phyloP scores from a whole-genome alignment of 1,139 yeast genomes.

The Taiozyma sp. region DNA sequence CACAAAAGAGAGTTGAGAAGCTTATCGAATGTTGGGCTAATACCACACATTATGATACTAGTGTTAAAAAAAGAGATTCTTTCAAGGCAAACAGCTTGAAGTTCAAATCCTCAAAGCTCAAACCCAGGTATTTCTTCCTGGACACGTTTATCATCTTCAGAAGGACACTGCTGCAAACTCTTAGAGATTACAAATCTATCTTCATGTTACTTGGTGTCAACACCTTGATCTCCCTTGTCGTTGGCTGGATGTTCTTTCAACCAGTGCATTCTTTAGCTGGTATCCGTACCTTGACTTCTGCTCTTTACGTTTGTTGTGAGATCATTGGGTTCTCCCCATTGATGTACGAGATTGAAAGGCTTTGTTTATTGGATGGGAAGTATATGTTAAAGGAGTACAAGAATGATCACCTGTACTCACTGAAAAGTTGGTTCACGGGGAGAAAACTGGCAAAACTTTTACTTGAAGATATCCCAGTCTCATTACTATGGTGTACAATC shows the following conservation, averaged over 20 bases:
- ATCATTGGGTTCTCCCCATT: conserved; percentile 61
- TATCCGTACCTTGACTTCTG: conserved; percentile 58
- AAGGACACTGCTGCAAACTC: conserved; percentile 53
- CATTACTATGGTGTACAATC: conserved; percentile 52
- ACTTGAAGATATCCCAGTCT: conserved; percentile 66
- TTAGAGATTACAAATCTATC: conserved; percentile 52
- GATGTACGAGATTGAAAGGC: conserved; percentile 68
- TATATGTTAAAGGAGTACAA: conserved; percentile 51
- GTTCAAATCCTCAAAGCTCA: conserved; percentile 38
- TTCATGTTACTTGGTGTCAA: conserved; percentile 52
- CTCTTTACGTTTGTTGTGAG: conserved; percentile 62
- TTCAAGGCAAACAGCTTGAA: conserved; percentile 6
- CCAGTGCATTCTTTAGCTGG: conserved; percentile 64
- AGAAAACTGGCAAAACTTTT: conserved; percentile 63
- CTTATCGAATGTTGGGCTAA: conserved; percentile 50
- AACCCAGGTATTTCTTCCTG: conserved; percentile 32
- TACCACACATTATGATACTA: conserved; percentile 7
- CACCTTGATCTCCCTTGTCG: conserved; percentile 29
- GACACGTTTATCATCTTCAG: conserved; percentile 53
- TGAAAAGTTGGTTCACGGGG: conserved; percentile 63
- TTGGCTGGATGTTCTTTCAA: conserved; percentile 76
- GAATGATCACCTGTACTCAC: conserved; percentile 35
- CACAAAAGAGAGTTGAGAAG: conserved; percentile 40
- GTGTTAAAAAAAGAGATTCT: conserved; percentile 5
- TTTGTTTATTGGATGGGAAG: conserved; percentile 64